phyloP scores from a whole-genome alignment of 2,329 filamentous ascomycete species.

The Passalora sequoiae region DNA sequence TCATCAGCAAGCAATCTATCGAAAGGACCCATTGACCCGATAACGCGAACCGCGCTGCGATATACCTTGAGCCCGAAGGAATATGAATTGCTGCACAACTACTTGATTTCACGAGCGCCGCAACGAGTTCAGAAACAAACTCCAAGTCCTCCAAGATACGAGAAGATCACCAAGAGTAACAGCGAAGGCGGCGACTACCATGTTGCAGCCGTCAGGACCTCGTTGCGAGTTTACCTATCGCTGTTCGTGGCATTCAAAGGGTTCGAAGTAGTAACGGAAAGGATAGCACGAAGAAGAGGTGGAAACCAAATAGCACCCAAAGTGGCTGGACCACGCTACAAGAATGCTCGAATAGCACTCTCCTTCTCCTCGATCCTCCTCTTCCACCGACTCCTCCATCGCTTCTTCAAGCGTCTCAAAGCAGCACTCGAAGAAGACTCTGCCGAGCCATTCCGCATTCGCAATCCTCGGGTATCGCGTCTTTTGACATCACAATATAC shows the following conservation, averaged over 20 bases:
- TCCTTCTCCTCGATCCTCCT: conserved; percentile 82
- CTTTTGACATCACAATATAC: conserved; percentile 78
- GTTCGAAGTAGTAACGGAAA: conserved; percentile 41
- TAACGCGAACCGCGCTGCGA: conserved; percentile 78
- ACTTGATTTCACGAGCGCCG: conserved; percentile 68
- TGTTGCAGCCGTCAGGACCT: conserved; percentile 43
- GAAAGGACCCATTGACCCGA: conserved; percentile 52
- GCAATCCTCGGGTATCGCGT: conserved; percentile 71
- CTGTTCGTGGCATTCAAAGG: conserved; percentile 43
- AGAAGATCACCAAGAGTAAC: conserved; percentile 39
- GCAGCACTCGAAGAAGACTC: conserved; percentile 70
- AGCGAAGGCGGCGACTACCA: conserved; percentile 40
- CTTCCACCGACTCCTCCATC: conserved; percentile 81
- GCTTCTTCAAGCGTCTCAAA: conserved; percentile 78
- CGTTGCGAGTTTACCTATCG: conserved; percentile 41
- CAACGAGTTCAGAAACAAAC: conserved; percentile 50
- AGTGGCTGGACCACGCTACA: conserved; percentile 26
- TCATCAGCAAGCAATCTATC: conserved; percentile 16
- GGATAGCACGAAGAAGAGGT: conserved; percentile 33
- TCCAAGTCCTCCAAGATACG: conserved; percentile 48
- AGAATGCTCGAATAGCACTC: conserved; percentile 70
- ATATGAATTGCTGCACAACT: conserved; percentile 78
- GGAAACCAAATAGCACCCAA: conserved; percentile 9
- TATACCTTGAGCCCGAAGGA: conserved; percentile 80
- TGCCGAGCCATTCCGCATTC: conserved; percentile 71